Evolutionary conservation across 2,329 filamentous ascomycete species (phyloP).

Genomic region (Whalleya microplaca): DNA sequence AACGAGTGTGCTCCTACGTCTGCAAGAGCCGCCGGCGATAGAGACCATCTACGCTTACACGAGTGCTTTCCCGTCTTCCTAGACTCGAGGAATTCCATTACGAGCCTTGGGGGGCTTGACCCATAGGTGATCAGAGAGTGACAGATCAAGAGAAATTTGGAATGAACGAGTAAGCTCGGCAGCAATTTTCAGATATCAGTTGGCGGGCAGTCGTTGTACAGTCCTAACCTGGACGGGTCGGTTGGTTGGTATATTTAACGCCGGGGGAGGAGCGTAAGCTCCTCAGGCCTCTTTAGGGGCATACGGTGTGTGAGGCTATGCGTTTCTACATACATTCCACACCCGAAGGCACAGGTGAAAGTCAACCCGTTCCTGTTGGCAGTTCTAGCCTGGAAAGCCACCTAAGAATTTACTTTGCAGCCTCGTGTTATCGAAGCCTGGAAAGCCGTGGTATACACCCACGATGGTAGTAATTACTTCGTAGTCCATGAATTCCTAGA

Average conservation of each 20-base stretch:
- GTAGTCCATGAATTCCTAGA: slow-evolving; percentile 1
- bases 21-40: slow-evolving; percentile 28
- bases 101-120: slow-evolving; percentile 41
- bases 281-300: too few relatives aligned
- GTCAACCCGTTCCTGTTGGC: too few relatives aligned
- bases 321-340: too few relatives aligned
- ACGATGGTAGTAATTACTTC: not conserved
- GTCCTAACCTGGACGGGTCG: slow-evolving; percentile 9
- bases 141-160: slow-evolving; percentile 35
- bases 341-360: too few relatives aligned
- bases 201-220: slow-evolving; percentile 1
- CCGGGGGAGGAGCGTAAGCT: too few relatives aligned
- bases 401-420: slow-evolving; percentile 7
- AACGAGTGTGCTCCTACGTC: slow-evolving; percentile 40
- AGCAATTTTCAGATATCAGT: slow-evolving; percentile 6
- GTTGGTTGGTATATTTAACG: too few relatives aligned
- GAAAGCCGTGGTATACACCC: slow-evolving; percentile 9
- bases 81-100: slow-evolving; percentile 43
- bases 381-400: slow-evolving; percentile 10
- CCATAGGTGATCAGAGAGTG: slow-evolving; percentile 24
- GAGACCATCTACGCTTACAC: slow-evolving; percentile 35
- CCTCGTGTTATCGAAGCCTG: slow-evolving; percentile 7
- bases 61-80: slow-evolving; percentile 41
- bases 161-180: slow-evolving; percentile 30
- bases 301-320: too few relatives aligned